phyloP scores from a whole-genome alignment of 2,329 filamentous ascomycete genomes.

The Amesomyces nigricolor region DNA sequence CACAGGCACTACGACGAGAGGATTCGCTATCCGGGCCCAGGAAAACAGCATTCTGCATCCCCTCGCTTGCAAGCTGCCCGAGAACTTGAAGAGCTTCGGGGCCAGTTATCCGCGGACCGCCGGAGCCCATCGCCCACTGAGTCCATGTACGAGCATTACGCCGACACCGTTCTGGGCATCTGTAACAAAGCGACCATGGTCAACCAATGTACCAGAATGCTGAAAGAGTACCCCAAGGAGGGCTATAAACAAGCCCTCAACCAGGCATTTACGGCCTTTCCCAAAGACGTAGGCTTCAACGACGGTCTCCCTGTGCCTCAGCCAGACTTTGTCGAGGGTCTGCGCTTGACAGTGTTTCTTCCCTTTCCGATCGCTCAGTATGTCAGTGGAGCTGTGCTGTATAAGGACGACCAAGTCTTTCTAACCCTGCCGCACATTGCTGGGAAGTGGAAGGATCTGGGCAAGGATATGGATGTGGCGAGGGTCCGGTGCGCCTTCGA shows the following conservation, averaged over 20 bases:
- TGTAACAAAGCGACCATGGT: too few species aligned
- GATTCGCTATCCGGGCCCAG: too few species aligned
- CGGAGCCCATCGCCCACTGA: too few species aligned
- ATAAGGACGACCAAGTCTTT: conserved; percentile 3
- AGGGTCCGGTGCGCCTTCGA: conserved; percentile 5
- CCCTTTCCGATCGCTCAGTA: conserved; percentile 5
- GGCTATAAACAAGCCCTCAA: not conserved
- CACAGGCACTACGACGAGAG: too few species aligned
- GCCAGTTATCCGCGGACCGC: too few species aligned
- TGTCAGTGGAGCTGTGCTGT: conserved; percentile 4
- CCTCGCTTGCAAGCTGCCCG: too few species aligned
- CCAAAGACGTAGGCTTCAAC: conserved; percentile 11
- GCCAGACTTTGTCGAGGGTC: conserved; percentile 9
- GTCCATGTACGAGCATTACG: too few species aligned
- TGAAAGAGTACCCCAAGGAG: not conserved
- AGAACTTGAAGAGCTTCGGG: too few species aligned
- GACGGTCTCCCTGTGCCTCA: conserved; percentile 10
- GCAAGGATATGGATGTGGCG: conserved; percentile 6
- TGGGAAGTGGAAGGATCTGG: conserved; percentile 13
- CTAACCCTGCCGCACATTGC: conserved; percentile 6
- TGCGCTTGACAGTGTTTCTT: not conserved
- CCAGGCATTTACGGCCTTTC: conserved; percentile 6
- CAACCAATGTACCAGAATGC: too few species aligned
- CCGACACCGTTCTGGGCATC: too few species aligned
- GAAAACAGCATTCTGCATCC: too few species aligned